Percentiles rank a stretch among this genome's conserved stretches.
Evolutionary conservation across 768 basidiomycete genomes (phyloP).

Genomic region (Gautieria morchelliformis): DNA sequence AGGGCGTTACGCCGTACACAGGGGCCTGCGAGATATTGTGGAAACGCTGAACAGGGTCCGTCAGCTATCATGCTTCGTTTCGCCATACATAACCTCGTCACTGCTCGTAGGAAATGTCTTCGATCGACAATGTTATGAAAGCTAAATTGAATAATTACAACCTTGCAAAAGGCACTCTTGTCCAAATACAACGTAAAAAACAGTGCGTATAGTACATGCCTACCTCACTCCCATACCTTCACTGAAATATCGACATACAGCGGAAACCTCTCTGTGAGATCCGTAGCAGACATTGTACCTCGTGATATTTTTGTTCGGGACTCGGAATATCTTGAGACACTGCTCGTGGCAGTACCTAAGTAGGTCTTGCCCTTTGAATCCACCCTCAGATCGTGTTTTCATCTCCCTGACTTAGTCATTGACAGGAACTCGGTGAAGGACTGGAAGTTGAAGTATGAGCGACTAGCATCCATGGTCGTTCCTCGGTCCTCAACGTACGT

Average conservation of each 20-base stretch:
- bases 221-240: conserved; percentile 8
- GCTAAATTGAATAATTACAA: conserved; percentile 87
- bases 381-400: not conserved
- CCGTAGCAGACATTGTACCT: conserved; percentile 75
- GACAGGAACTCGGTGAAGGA: conserved; percentile 70
- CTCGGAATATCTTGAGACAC: conserved; percentile 89
- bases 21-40: conserved; percentile 72
- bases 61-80: conserved; percentile 1
- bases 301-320: conserved; percentile 75
- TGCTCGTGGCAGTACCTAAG: conserved; percentile 92
- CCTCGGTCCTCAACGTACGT: conserved; percentile 82
- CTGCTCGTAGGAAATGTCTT: conserved; percentile 71
- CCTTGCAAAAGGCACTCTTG: conserved; percentile 83
- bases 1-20: conserved; percentile 78
- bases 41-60: conserved; percentile 79
- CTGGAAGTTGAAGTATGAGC: conserved; percentile 86
- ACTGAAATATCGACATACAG: conserved; percentile 29
- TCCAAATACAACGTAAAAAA: conserved; percentile 91
- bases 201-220: conserved; percentile 39
- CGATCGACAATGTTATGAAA: conserved; percentile 93
- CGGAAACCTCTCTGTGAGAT: conserved; percentile 89
- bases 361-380: conserved; percentile 26
- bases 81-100: not conserved
- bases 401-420: not conserved
- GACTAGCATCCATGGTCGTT: conserved; percentile 80